These are phyloP conservation scores for Lachnellula hyalina DNA, from an alignment of 2,329 filamentous ascomycete genomes.

Conservation along the genomic window DNA sequence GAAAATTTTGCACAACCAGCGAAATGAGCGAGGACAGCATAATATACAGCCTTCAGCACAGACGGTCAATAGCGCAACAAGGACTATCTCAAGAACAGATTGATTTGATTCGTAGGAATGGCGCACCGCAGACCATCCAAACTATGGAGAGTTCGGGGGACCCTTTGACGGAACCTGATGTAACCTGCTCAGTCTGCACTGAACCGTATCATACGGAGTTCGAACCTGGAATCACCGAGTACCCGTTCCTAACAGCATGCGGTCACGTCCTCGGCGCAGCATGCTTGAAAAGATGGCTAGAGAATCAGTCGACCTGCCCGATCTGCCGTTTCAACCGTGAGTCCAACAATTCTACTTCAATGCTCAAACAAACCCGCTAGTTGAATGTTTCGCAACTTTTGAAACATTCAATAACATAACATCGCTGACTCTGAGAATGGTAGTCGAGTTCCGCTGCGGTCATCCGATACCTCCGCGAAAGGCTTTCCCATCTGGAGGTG, in stretches of 20 bases:
- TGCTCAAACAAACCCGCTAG: no score
- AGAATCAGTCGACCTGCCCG: neutral
- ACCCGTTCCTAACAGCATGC: neutral
- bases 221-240: neutral
- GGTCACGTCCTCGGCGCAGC: constrained; percentile 1
- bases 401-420: no score
- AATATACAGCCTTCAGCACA: no score
- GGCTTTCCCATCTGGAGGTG: no score
- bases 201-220: neutral
- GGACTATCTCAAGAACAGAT: neutral
- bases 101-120: neutral
- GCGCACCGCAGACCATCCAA: neutral
- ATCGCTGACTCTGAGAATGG: no score
- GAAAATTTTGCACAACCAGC: no score
- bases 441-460: no score
- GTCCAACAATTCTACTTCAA: neutral
- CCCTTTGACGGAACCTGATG: neutral
- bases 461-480: no score
- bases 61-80: no score
- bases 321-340: neutral
- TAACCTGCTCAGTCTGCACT: neutral
- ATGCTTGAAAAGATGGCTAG: neutral
- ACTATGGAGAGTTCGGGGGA: neutral
- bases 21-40: no score
- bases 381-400: no score